Percentiles rank a stretch among this genome's conserved stretches.
Evolutionary conservation across 2,329 filamentous ascomycete species (phyloP).

Genomic region (Didymella pomorum): DNA sequence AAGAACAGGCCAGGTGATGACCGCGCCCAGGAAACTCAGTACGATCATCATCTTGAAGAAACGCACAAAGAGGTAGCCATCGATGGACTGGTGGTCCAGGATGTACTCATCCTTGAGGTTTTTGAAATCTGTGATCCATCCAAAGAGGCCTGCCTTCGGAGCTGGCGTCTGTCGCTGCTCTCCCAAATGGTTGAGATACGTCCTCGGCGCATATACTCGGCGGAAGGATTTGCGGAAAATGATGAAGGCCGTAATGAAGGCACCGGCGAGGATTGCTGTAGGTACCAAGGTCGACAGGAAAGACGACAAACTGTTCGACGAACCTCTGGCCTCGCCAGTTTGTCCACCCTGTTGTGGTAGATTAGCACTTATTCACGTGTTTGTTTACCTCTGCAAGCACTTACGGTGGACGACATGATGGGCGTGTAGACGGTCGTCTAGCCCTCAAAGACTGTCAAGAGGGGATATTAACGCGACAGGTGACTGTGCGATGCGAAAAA

Average conservation of each 20-base stretch:
- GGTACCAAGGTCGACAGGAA: conserved; percentile 48
- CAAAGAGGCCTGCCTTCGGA: conserved; percentile 55
- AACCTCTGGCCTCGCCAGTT: conserved; percentile 31
- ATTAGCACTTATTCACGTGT: conserved; percentile 3
- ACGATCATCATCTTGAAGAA: conserved; percentile 56
- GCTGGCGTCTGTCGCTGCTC: conserved; percentile 58
- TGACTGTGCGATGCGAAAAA: conserved; percentile 17
- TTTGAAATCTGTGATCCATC: conserved; percentile 61
- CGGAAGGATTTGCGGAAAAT: conserved; percentile 54
- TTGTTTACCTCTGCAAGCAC: conserved; percentile 13
- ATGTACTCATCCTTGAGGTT: conserved; percentile 56
- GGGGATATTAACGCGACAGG: conserved; percentile 11
- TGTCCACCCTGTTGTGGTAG: conserved; percentile 31
- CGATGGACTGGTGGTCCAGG: conserved; percentile 58
- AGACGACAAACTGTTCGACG: conserved; percentile 59
- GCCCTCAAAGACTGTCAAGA: conserved; percentile 15
- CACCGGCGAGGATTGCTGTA: conserved; percentile 36
- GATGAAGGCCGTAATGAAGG: conserved; percentile 51
- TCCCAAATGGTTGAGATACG: conserved; percentile 56
- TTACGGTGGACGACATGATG: conserved; percentile 37
- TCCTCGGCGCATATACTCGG: conserved; percentile 56
- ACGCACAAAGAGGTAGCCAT: conserved; percentile 58
- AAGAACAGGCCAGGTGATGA: conserved; percentile 57
- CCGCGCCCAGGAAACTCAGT: conserved; percentile 53
- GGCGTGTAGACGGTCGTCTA: conserved; percentile 21